These are phyloP conservation scores for Didymella exigua DNA, from an alignment of 2,329 filamentous ascomycete genomes.

Conservation along the genomic window DNA sequence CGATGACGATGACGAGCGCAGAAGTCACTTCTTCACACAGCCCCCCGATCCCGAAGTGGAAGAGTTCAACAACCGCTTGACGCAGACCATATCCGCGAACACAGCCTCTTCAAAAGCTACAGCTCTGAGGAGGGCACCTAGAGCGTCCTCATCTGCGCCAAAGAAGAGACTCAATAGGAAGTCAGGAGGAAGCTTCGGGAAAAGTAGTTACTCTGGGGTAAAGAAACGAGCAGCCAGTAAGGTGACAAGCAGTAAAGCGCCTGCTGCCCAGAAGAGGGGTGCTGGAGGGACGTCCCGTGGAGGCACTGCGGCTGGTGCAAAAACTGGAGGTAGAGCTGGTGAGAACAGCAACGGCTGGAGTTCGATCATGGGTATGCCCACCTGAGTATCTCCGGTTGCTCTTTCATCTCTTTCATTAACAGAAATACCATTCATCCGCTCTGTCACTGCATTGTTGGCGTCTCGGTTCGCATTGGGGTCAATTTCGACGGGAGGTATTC, in stretches of 20 bases:
- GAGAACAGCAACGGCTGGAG: conserved; percentile 14
- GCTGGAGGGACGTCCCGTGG: conserved; percentile 19
- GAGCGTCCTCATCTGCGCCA: conserved; percentile 18
- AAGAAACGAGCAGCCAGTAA: conserved; percentile 26
- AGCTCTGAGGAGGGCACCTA: conserved; percentile 23
- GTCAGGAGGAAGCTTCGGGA: conserved; percentile 24
- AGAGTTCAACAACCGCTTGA: conserved; percentile 36
- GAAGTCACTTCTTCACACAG: conserved; percentile 40
- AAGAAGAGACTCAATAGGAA: conserved; percentile 29
- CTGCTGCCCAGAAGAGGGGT: conserved; percentile 14
- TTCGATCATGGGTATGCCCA: conserved; percentile 40
- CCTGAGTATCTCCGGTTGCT: conserved; percentile 9
- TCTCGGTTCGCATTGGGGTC: neutral
- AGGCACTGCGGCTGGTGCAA: conserved; percentile 5
- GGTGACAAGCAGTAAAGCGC: conserved; percentile 16
- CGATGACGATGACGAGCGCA: conserved; percentile 29
- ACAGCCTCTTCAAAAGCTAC: conserved; percentile 17
- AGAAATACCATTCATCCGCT: neutral
- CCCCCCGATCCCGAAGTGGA: conserved; percentile 35
- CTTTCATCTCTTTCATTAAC: neutral
- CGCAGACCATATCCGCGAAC: conserved; percentile 28
- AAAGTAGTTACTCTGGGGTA: conserved; percentile 20
- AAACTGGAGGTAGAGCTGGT: conserved; percentile 8
- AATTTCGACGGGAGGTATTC: neutral
- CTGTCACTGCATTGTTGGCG: conserved; percentile 1